A percentile compares a stretch with the other conserved stretches of the same genome.
Evolutionary conservation across 495 filamentous ascomycete species (phyloP).

Genomic region (Immersiella caudata): DNA sequence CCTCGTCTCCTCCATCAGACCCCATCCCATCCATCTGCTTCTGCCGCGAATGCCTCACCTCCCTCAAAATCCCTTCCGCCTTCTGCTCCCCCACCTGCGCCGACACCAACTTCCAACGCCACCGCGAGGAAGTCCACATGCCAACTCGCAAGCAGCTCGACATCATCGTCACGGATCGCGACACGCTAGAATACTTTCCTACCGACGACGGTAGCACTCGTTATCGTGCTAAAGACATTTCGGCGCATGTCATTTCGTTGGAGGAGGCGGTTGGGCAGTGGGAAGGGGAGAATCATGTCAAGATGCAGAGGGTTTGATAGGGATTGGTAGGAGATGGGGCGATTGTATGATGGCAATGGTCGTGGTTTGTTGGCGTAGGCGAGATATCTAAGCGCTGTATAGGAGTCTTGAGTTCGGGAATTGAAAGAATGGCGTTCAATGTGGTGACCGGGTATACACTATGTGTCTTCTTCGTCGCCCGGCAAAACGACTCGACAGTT

Average conservation of each 20-base stretch:
- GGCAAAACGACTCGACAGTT: no score
- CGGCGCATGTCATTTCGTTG: slow-evolving; percentile 33
- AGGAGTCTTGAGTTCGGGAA: no score
- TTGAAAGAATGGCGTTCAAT: no score
- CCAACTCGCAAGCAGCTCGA: slow-evolving; percentile 31
- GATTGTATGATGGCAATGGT: background rate
- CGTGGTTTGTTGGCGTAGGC: background rate
- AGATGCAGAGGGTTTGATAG: slow-evolving; percentile 11
- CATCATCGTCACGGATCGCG: slow-evolving; percentile 31
- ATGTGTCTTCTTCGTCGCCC: no score
- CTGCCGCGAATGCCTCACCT: slow-evolving; percentile 47
- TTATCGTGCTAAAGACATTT: slow-evolving; percentile 40
- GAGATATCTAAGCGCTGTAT: no score
- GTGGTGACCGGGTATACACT: no score
- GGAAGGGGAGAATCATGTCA: slow-evolving; percentile 38
- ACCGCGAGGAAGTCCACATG: slow-evolving; percentile 47
- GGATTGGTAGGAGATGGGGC: slow-evolving; percentile 2
- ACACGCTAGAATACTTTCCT: slow-evolving; percentile 33
- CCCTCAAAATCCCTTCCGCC: slow-evolving; percentile 34
- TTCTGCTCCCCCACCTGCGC: slow-evolving; percentile 50
- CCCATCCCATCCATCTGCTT: slow-evolving; percentile 26
- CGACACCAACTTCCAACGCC: slow-evolving; percentile 41
- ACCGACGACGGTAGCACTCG: slow-evolving; percentile 23
- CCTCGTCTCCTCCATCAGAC: background rate
- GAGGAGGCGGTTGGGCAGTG: slow-evolving; percentile 38